Base-by-base conservation (phyloP, 495 filamentous ascomycete genomes). In the Aspergillus incahuasiensis region DNA sequence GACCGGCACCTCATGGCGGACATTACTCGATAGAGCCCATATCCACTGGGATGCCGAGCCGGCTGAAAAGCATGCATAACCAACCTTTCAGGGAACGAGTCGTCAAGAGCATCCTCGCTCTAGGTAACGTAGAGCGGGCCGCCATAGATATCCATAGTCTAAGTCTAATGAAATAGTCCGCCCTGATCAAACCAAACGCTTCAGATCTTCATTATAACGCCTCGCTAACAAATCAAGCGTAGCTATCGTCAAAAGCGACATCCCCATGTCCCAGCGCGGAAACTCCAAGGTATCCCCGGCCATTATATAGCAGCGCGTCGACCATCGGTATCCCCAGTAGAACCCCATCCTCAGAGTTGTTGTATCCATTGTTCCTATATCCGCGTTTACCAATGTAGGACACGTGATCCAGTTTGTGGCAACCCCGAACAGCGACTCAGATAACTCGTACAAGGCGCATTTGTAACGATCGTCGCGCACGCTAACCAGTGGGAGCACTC, bases 11-110 rank as follows among this genome's bases (percentile, higher is more conserved):
- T 46, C 58, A 1, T 74, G 73, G 73, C 62, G 52, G 38, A 54
- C 22, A 19, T 70, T 66, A 59, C 49, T 73, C 35, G 56, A 38
- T 15, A 62, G 55, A 46, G 73, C 71, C 9, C 61, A 42, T 49
- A 47, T 41, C 34, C 63, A 60, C 48, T 70, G 73, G 70, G 60
- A 49, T 34, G 9, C 32, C 2, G 32, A 35, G 32, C 9, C 25
- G 1, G 49, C 38, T 6, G 35, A 16, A 54, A 18, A 28, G 1
- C 21, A 46, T 15, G 13, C 3, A 46, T 15, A 46, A 46, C 13
- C n/a, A 40, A 7, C 34, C 15, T 28, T 28, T 8, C 25, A 8
- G 25, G 25, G 25, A 28, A 28, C 8, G 25, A 28, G 4, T 28
- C 25, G 25, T 28, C 4, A 28, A 8, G 25, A 28, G 25, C n/a